Percentiles rank a stretch among this genome's conserved stretches.
These are phyloP conservation scores for Lipomyces starkeyi DNA, from an alignment of 805 yeast genomes.

Conservation along the genomic window DNA sequence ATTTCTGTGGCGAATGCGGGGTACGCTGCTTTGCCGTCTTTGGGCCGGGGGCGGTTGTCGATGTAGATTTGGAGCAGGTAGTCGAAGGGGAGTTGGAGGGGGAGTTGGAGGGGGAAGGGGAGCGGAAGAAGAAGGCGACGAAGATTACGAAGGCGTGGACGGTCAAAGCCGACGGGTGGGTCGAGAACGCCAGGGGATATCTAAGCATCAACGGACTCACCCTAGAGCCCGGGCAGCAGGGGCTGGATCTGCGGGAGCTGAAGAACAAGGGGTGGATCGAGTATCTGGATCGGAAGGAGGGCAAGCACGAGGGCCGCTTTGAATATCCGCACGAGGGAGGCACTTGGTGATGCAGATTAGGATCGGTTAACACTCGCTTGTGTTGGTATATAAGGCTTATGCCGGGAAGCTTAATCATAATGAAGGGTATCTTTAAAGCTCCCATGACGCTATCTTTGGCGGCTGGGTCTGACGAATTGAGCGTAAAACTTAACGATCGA, in stretches of 20 bases:
- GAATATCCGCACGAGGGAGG: not conserved
- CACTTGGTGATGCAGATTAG: not conserved
- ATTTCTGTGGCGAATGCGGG: not conserved
- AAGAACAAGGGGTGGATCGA: not conserved
- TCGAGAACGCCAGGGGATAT: not conserved
- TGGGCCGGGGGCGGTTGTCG: not conserved
- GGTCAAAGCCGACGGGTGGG: not conserved
- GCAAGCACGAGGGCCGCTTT: not conserved
- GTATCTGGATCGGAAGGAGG: not conserved
- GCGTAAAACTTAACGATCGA: too few relatives aligned
- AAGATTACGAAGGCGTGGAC: not conserved
- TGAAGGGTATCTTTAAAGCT: too few relatives aligned
- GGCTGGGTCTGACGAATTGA: too few relatives aligned
- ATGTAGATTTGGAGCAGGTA: not conserved
- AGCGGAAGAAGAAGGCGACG: not conserved
- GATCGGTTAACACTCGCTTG: too few relatives aligned
- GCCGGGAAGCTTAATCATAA: too few relatives aligned
- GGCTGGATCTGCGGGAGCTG: not conserved
- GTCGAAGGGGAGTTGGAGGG: not conserved
- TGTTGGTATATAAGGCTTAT: too few relatives aligned
- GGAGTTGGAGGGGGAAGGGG: not conserved
- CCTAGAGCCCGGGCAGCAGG: not conserved
- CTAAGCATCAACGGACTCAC: not conserved
- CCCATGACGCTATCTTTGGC: too few relatives aligned
- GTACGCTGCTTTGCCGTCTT: not conserved